A percentile compares a stretch with the other conserved stretches of the same genome.
phyloP scores from a whole-genome alignment of 345 rosid species.

The Salix suchowensis region DNA sequence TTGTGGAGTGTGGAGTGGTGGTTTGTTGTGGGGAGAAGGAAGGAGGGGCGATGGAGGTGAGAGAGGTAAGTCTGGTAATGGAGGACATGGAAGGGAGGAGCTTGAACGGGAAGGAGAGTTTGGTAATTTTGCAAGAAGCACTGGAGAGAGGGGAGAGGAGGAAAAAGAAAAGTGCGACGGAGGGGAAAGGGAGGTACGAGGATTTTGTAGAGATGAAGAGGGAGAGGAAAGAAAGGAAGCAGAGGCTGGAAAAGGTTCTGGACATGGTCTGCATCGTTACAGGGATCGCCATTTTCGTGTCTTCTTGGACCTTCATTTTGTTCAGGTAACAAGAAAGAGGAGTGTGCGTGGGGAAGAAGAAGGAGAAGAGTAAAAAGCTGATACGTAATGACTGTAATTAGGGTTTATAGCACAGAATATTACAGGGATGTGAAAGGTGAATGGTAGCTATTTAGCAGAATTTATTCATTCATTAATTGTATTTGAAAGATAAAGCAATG shows the following conservation, averaged over 20 bases:
- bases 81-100: slow-evolving; percentile 77
- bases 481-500: background rate
- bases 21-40: slow-evolving; percentile 48
- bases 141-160: slow-evolving; percentile 40
- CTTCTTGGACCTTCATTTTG: slow-evolving; percentile 52
- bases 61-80: slow-evolving; percentile 57
- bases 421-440: background rate
- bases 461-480: background rate
- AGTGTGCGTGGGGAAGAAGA: too few relatives aligned
- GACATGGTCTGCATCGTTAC: slow-evolving; percentile 14
- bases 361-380: background rate
- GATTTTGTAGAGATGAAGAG: slow-evolving; percentile 43
- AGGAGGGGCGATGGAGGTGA: slow-evolving; percentile 62
- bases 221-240: slow-evolving; percentile 30
- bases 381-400: background rate
- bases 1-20: slow-evolving; percentile 37
- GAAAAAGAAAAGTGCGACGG: slow-evolving; percentile 13
- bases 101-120: slow-evolving; percentile 61
- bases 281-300: slow-evolving; percentile 43
- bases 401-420: background rate
- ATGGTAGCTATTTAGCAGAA: background rate
- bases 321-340: slow-evolving; percentile 20
- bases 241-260: slow-evolving; percentile 28
- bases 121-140: slow-evolving; percentile 49
- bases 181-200: slow-evolving; percentile 35